Conservation (phyloP, 371 early-diverging fungal genomes). For the Syncephalastrum monosporum region DNA sequence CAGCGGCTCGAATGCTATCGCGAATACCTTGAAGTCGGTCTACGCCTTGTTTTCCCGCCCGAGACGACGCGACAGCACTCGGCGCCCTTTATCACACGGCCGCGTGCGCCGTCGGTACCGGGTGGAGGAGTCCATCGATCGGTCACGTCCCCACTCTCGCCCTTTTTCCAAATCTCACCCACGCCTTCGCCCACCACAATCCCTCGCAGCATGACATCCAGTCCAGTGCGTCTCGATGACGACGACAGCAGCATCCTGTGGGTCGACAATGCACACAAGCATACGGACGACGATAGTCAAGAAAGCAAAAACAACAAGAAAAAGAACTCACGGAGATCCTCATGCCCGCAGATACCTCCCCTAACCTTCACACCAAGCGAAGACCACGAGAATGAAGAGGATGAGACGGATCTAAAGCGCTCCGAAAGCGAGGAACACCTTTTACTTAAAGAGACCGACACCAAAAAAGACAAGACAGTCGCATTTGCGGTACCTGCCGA, state of each 20-base stretch:
- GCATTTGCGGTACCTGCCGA: conserved; percentile 13
- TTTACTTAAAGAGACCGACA: not conserved
- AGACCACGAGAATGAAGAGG: not conserved
- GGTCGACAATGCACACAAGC: conserved; percentile 3
- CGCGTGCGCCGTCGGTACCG: conserved; percentile 13
- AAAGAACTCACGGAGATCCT: conserved; percentile 12
- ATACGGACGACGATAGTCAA: not conserved
- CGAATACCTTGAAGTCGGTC: conserved; percentile 55
- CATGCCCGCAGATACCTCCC: conserved; percentile 22
- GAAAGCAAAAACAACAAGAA: not conserved
- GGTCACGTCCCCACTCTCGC: not conserved
- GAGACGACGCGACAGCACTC: conserved; percentile 10
- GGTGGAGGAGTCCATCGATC: not conserved
- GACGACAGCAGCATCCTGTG: conserved; percentile 4
- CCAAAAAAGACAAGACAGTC: conserved; percentile 2
- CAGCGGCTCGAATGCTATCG: conserved; percentile 70
- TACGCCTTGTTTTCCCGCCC: not conserved
- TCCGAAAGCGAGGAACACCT: too few species aligned
- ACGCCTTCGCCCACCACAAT: not conserved
- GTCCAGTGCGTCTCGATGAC: conserved; percentile 11
- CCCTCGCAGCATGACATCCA: conserved; percentile 1
- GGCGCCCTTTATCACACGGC: conserved; percentile 8
- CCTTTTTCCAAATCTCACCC: not conserved
- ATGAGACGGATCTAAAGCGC: conserved; percentile 1
- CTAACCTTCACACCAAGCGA: conserved; percentile 9